Percentiles rank a stretch among this genome's conserved stretches.
These are phyloP conservation scores for Globisporangium takayamanum DNA, from an alignment of 352 stramenopile species.

Conservation along the genomic window DNA sequence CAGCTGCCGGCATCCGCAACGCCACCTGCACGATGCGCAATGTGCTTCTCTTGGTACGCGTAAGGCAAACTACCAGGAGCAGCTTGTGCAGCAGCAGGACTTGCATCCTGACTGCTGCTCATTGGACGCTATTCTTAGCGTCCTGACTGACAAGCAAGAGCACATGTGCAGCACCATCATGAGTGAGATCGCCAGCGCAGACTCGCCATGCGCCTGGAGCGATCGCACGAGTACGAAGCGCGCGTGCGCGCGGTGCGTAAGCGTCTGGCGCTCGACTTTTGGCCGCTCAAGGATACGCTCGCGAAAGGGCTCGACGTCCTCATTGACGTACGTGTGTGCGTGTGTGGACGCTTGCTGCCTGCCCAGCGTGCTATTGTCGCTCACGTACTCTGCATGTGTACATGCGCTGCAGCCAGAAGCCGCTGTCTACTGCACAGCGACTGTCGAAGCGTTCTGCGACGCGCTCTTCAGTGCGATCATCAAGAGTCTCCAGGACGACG, in stretches of 20 bases:
- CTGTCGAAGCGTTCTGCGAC: conserved; percentile 46
- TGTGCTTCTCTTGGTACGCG: no score
- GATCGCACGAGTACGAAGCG: conserved; percentile 29
- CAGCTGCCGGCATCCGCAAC: no score
- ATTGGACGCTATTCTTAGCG: no score
- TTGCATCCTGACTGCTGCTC: neutral
- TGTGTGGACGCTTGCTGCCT: conserved; percentile 6
- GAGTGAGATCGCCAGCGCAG: no score
- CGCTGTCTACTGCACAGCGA: conserved; percentile 44
- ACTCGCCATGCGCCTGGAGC: conserved; percentile 18
- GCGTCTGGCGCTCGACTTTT: conserved; percentile 50
- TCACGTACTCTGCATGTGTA: no score
- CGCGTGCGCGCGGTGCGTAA: conserved; percentile 38
- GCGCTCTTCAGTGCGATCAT: conserved; percentile 42
- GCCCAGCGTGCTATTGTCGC: neutral
- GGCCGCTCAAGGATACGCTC: conserved; percentile 40
- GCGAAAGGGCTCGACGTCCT: conserved; percentile 38
- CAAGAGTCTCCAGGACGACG: conserved; percentile 33
- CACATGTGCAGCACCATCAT: no score
- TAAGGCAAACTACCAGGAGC: neutral
- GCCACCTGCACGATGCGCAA: no score
- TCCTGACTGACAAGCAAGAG: no score
- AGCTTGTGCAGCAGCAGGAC: no score
- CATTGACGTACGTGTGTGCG: conserved; percentile 25
- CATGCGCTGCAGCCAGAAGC: conserved; percentile 28